These are phyloP conservation scores for Ogataea nonfermentans DNA, from an alignment of 805 yeast genomes.

Conservation along the genomic window DNA sequence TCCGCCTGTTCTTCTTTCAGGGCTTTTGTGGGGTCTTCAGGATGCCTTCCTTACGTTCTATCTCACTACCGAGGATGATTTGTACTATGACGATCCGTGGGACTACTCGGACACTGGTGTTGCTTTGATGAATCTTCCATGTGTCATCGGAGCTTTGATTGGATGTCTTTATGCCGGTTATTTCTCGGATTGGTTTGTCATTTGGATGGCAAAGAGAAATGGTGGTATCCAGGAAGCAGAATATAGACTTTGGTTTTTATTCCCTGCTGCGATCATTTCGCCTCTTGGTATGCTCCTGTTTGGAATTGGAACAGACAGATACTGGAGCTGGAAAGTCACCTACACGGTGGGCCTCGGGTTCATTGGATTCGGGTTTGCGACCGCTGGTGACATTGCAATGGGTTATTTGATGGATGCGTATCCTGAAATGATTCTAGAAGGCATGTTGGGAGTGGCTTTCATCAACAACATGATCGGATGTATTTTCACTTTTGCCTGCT, in stretches of 20 bases:
- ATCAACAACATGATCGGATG: slow-evolving; percentile 66
- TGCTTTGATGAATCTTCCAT: slow-evolving; percentile 74
- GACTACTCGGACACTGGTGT: slow-evolving; percentile 64
- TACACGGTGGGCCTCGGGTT: slow-evolving; percentile 59
- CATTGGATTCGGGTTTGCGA: slow-evolving; percentile 68
- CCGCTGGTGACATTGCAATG: slow-evolving; percentile 70
- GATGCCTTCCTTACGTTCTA: slow-evolving; percentile 75
- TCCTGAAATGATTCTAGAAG: slow-evolving; percentile 67
- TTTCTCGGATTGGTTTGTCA: slow-evolving; percentile 56
- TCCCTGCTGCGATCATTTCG: slow-evolving; percentile 54
- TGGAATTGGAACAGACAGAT: slow-evolving; percentile 61
- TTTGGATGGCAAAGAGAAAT: slow-evolving; percentile 59
- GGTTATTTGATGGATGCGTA: slow-evolving; percentile 65
- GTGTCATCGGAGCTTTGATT: slow-evolving; percentile 60
- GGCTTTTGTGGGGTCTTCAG: slow-evolving; percentile 78
- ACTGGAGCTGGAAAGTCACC: slow-evolving; percentile 51
- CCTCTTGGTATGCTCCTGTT: slow-evolving; percentile 64
- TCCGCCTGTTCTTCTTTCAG: slow-evolving; percentile 65
- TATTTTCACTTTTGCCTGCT: slow-evolving; percentile 64
- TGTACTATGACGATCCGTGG: slow-evolving; percentile 65
- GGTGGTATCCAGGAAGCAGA: slow-evolving; percentile 66
- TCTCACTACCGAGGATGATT: slow-evolving; percentile 68
- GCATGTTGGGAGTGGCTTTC: slow-evolving; percentile 66
- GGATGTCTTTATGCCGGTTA: slow-evolving; percentile 68
- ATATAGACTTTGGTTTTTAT: slow-evolving; percentile 55